phyloP scores from a whole-genome alignment of 2,329 filamentous ascomycete genomes.

The Fusarium praegraminearum region DNA sequence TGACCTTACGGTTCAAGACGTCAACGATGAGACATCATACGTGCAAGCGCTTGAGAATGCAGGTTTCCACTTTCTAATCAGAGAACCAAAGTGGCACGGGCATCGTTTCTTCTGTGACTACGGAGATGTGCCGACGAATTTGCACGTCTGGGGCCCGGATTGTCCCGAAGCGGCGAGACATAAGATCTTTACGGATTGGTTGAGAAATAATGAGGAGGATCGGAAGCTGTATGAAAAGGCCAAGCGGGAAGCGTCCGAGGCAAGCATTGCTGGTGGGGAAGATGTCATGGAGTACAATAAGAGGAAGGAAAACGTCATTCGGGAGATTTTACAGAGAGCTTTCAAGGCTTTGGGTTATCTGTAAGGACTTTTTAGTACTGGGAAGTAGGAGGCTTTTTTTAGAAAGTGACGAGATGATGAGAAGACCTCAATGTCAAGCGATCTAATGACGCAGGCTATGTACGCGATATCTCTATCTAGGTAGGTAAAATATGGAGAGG shows the following conservation, averaged over 20 bases:
- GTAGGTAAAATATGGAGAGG: not conserved
- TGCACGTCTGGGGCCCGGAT: slow-evolving; percentile 62
- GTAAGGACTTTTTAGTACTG: not conserved
- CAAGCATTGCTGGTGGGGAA: slow-evolving; percentile 41
- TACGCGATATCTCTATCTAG: not conserved
- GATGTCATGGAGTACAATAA: slow-evolving; percentile 55
- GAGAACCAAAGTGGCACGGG: slow-evolving; percentile 61
- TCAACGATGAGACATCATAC: slow-evolving; percentile 57
- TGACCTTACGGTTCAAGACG: slow-evolving; percentile 59
- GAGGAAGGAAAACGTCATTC: slow-evolving; percentile 57
- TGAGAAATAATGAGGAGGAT: slow-evolving; percentile 55
- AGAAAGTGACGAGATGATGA: not conserved
- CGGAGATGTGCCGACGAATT: slow-evolving; percentile 55
- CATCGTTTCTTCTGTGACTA: slow-evolving; percentile 60
- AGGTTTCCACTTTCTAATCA: slow-evolving; percentile 60
- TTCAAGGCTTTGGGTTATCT: slow-evolving; percentile 45
- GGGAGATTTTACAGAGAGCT: slow-evolving; percentile 53
- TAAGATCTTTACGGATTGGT: slow-evolving; percentile 59
- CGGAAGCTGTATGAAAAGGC: slow-evolving; percentile 52
- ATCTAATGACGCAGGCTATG: accelerated
- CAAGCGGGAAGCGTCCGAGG: not conserved
- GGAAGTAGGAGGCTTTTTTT: too few relatives aligned
- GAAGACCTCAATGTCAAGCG: not conserved
- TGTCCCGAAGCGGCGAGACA: slow-evolving; percentile 58
- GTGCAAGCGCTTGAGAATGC: slow-evolving; percentile 56